These are phyloP conservation scores for Sordariomycetes sp. DNA, from an alignment of 2,329 filamentous ascomycete species.

Conservation along the genomic window DNA sequence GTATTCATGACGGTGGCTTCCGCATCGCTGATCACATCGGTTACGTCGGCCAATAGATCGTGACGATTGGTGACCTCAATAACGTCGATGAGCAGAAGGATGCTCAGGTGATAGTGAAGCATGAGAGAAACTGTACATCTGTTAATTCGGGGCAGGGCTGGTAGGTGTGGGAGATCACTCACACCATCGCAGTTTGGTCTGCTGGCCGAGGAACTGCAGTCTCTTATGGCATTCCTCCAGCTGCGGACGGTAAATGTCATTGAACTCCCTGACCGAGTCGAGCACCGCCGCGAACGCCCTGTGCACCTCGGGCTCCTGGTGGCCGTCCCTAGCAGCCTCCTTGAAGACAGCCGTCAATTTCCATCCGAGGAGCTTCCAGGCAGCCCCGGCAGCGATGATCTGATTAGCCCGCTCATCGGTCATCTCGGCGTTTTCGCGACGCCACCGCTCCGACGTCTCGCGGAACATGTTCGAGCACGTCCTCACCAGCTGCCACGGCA, in stretches of 20 bases:
- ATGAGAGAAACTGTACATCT: conserved; percentile 16
- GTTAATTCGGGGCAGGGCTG: neutral
- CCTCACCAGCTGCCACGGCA: conserved; percentile 17
- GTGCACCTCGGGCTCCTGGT: conserved; percentile 17
- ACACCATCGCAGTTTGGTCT: conserved; percentile 21
- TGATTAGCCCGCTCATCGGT: conserved; percentile 20
- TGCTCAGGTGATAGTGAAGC: conserved; percentile 21
- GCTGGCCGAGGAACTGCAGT: conserved; percentile 18
- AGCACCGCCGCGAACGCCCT: conserved; percentile 14
- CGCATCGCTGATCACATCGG: conserved; percentile 14
- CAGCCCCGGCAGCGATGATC: conserved; percentile 15
- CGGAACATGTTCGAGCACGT: conserved; percentile 18
- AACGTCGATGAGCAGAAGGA: conserved; percentile 17
- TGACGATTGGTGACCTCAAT: conserved; percentile 17
- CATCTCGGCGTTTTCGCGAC: conserved; percentile 13
- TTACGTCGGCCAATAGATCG: conserved; percentile 14
- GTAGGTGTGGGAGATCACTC: conserved; percentile 2
- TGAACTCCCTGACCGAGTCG: conserved; percentile 16
- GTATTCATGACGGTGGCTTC: conserved; percentile 20
- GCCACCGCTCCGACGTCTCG: conserved; percentile 15
- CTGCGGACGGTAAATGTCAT: conserved; percentile 14
- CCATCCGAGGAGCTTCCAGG: conserved; percentile 20
- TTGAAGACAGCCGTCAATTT: conserved; percentile 20
- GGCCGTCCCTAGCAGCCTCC: conserved; percentile 18
- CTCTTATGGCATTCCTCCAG: conserved; percentile 18